Base-by-base conservation (phyloP, 352 stramenopile species). In the Globisporangium uncinulatum region DNA sequence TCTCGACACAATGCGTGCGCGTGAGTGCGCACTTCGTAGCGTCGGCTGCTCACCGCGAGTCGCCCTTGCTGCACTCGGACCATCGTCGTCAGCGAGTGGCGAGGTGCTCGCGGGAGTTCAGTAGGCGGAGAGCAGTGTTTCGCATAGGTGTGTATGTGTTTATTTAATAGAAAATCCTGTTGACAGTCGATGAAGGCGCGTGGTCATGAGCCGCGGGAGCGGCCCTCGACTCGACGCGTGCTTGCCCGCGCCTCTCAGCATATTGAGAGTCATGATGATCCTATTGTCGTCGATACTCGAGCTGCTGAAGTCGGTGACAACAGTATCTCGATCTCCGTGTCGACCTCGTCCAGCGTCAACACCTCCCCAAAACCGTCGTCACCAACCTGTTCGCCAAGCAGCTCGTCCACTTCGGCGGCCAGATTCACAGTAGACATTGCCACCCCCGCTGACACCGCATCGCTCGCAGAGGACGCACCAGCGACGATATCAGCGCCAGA, bases 311-410 rank as follows among this genome's bases (percentile, higher is more conserved):
- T 54, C 20, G 51, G 51, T 17, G 51, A 56, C 10, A 56, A 56
- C 10, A 56, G 21, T 15, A 37, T 47, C 36, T 56, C 51, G 20
- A 56, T 56, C 36, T 56, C 51, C 20, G 39, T 49, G 17, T 56
- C 51, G 10, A 56, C 51, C 47, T 56, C 51, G 19, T 56, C 51
- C 41, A 56, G 10, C 17, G 51, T 56, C 24, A 49, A 37, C 13
- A 39, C 46, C 51, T 32, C 24, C 14, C 37, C 51, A 8, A 36
- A 19, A 2, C 21, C 44, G 11, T 48, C 51, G 17, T 56, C 51
- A 4, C 6, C 29, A 21, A 48, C 41, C 17, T 32, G 32, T 13
- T 37, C 51, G 11, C 51, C 51, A 7, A 56, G n/a, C 11, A 56
- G 51, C 21, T 29, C 51, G 37, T 56, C 51, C 3, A 56, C 51